Evolutionary conservation across 1,284 basidiomycete species (phyloP).

Genomic region (Nidula niveotomentosa): DNA sequence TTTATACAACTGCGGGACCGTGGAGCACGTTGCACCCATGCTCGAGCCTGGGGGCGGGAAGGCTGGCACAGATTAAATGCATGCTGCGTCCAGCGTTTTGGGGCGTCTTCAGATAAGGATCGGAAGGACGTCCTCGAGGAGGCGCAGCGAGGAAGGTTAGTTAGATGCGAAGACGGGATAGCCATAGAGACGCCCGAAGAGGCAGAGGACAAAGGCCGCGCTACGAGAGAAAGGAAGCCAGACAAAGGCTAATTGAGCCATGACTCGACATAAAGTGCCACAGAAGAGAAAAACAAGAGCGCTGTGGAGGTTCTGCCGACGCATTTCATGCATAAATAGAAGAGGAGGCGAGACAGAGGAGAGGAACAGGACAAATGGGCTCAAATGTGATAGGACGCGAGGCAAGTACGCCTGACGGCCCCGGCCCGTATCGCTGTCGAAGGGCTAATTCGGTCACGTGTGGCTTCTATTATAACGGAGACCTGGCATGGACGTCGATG

Average conservation of each 20-base stretch:
- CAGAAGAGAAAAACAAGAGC: too few relatives aligned
- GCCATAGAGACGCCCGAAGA: not conserved
- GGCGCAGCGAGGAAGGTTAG: too few relatives aligned
- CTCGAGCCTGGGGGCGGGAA: not conserved
- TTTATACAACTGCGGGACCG: slow-evolving; percentile 5
- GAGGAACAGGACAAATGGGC: too few relatives aligned
- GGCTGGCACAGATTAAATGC: not conserved
- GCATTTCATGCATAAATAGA: too few relatives aligned
- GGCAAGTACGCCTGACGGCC: too few relatives aligned
- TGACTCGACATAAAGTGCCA: too few relatives aligned
- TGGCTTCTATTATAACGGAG: not conserved
- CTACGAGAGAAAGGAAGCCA: too few relatives aligned
- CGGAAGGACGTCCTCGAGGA: not conserved
- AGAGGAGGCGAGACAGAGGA: too few relatives aligned
- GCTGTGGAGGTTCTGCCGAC: too few relatives aligned
- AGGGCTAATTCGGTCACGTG: slow-evolving; percentile 9
- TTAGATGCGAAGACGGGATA: too few relatives aligned
- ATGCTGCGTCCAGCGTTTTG: not conserved
- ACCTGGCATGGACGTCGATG: not conserved
- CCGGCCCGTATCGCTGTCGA: not conserved
- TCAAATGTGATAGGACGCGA: too few relatives aligned
- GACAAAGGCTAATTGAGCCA: too few relatives aligned
- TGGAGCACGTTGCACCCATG: slow-evolving; percentile 11
- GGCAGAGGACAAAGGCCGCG: not conserved
- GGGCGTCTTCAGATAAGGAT: not conserved